phyloP scores from a whole-genome alignment of 2,329 filamentous ascomycete genomes.

The Venturia oleaginea region DNA sequence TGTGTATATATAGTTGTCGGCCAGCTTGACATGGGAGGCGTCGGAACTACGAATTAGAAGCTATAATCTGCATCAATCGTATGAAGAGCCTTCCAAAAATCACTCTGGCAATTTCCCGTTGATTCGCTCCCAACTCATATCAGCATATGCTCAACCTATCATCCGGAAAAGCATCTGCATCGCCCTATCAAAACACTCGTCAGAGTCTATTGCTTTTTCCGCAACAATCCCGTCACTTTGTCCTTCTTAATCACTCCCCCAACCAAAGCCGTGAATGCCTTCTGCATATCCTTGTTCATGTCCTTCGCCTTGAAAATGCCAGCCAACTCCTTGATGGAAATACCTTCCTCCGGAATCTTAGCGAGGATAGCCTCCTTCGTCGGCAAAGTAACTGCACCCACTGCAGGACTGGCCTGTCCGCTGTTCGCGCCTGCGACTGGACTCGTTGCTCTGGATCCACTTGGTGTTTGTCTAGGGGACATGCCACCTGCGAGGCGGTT shows the following conservation, averaged over 20 bases:
- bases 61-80: too few relatives aligned
- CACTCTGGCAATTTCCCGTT: too few relatives aligned
- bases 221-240: neutral
- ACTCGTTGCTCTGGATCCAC: conserved; percentile 23
- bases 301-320: conserved; percentile 33
- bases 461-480: conserved; percentile 33
- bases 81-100: too few relatives aligned
- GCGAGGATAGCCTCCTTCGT: conserved; percentile 36
- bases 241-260: conserved; percentile 23
- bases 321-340: conserved; percentile 33
- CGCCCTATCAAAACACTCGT: neutral
- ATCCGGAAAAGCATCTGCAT: too few relatives aligned
- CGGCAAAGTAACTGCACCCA: conserved; percentile 24
- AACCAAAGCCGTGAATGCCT: conserved; percentile 36
- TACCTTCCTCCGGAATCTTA: conserved; percentile 35
- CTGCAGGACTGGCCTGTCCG: conserved; percentile 11
- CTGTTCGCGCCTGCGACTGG: conserved; percentile 19
- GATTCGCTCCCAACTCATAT: neutral
- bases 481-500: conserved; percentile 52
- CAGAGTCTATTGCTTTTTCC: neutral
- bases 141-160: neutral
- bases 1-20: too few relatives aligned
- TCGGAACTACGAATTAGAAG: too few relatives aligned
- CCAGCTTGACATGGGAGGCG: too few relatives aligned
- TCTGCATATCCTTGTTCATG: conserved; percentile 24